These are phyloP conservation scores for Fraxinus pennsylvanica DNA, from an alignment of 257 asterid genomes.

Conservation along the genomic window DNA sequence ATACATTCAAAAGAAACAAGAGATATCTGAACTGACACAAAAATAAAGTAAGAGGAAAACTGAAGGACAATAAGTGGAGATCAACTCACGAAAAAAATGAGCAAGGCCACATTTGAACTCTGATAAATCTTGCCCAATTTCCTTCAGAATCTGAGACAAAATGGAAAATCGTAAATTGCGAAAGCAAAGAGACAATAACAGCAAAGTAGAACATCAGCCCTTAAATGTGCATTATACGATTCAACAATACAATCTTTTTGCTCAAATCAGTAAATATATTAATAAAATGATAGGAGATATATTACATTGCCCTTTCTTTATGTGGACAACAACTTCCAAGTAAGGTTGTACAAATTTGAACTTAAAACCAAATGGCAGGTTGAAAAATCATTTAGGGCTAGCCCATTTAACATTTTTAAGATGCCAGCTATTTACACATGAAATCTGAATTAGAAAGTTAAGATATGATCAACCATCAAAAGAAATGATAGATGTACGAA, in stretches of 20 bases:
- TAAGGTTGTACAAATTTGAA: not conserved
- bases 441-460: not conserved
- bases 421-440: not conserved
- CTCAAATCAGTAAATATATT: not conserved
- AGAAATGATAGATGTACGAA: not conserved
- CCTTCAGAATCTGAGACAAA: conserved; percentile 68
- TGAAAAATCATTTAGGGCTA: conserved; percentile 6
- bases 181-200: conserved; percentile 19
- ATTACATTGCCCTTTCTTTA: not conserved
- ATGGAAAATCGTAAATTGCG: conserved; percentile 15
- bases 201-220: not conserved
- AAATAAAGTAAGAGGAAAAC: not conserved
- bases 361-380: conserved; percentile 5
- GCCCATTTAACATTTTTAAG: not conserved
- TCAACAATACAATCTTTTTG: conserved; percentile 1
- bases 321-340: not conserved
- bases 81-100: conserved; percentile 76
- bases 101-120: conserved; percentile 92
- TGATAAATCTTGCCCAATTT: conserved; percentile 78
- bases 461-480: not conserved
- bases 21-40: not conserved
- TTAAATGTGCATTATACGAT: not conserved
- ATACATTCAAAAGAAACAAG: conserved; percentile 24
- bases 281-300: not conserved
- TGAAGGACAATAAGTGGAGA: not conserved